Conservation (phyloP, 331 rosid genomes). For the Malus hybrid region DNA sequence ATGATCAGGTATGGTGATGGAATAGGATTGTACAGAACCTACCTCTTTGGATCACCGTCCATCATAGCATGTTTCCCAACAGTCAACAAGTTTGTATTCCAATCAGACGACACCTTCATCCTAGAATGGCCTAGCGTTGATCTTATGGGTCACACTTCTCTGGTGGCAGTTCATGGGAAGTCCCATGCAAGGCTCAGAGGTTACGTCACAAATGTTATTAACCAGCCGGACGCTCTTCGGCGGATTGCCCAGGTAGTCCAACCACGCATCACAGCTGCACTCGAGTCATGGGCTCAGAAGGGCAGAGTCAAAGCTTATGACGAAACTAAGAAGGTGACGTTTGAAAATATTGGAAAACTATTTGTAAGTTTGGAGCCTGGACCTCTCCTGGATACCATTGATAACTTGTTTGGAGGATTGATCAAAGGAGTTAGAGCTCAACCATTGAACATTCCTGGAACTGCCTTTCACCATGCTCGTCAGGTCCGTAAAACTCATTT, state of each 20-base stretch:
- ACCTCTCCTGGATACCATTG: no score
- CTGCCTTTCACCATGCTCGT: no score
- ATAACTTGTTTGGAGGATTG: no score
- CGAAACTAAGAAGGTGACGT: neutral
- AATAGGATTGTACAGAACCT: constrained; percentile 31
- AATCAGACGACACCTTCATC: neutral
- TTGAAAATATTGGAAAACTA: no score
- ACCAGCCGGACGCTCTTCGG: constrained; percentile 12
- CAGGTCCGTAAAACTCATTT: no score
- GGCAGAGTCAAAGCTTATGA: constrained; percentile 9
- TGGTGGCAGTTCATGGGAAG: constrained; percentile 21
- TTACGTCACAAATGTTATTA: constrained; percentile 7
- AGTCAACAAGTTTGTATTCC: constrained; percentile 19
- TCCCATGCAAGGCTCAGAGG: constrained; percentile 18
- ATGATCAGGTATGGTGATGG: constrained; percentile 30
- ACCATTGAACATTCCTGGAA: no score
- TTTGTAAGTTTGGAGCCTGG: no score
- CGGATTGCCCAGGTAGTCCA: constrained; percentile 17
- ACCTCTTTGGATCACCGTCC: constrained; percentile 32
- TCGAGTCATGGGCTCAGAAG: constrained; percentile 20
- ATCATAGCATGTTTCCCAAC: constrained; percentile 28
- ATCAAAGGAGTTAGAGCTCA: no score
- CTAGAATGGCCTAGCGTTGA: constrained; percentile 14
- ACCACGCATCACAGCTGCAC: constrained; percentile 8
- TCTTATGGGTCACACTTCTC: constrained; percentile 18